Base-by-base conservation (phyloP, 2,329 filamentous ascomycete species). In the Grosmannia clavigera region DNA sequence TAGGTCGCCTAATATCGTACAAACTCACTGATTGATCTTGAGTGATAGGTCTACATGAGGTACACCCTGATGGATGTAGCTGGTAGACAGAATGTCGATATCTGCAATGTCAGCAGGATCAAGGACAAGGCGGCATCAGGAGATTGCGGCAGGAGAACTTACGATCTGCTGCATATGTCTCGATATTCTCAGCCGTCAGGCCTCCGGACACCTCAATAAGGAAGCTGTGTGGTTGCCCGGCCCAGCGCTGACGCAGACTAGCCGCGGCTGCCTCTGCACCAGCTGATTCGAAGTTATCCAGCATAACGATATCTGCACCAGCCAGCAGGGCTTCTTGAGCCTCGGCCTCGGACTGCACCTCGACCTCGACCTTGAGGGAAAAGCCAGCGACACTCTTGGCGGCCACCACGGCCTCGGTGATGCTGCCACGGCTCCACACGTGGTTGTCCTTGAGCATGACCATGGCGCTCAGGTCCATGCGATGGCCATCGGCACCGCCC, bases 371-470 rank as follows among this genome's bases (percentile, higher is more conserved):
- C 79, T 97, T 99, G 61, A 96, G 79, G 50, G 88, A 84, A 73
- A 97, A 99, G 0, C 94, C 94, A 10, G 85, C 92, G 0, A 87
- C 90, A 12, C 85, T 80, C 71, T 90, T 90, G 29, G 94, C 94
- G 2, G 92, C 90, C 50, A 78, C 77, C 29, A 99, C 92, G 6
- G 94, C 94, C 27, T 88, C 84, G 1, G 87, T 85, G 72, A 99
- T 97, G 70, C 87, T 89, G 31, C 87, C 87, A 59, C 88, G 86
- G 64, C 90, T 90, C 87, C 92, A 96, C 61, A 99, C 87, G 74
- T 99, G 94, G 74, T 99, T 99, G 74, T 99, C 94, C 77, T 99
- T 99, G 65, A 99, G 80, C 94, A 99, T 99, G 60, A 92, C 92
- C 94, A 99, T 97, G 65, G 86, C 83, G 71, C 85, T 88, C 60